Percentiles rank a stretch among this genome's conserved stretches.
Evolutionary conservation across 2,329 filamentous ascomycete genomes (phyloP).

Genomic region (Exophiala oligosperma): DNA sequence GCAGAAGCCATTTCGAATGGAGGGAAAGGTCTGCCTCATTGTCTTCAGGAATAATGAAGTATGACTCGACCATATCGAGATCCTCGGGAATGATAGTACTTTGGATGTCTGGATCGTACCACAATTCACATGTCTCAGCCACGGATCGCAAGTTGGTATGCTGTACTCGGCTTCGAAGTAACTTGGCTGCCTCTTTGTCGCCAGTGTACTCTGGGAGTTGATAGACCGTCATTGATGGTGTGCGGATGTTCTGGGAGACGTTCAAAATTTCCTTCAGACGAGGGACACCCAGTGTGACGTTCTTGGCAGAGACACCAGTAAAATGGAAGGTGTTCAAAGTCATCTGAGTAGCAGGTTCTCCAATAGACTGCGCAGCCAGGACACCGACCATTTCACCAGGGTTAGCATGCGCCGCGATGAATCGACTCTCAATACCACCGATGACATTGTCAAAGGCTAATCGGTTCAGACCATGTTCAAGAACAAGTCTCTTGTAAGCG

Average conservation of each 20-base stretch:
- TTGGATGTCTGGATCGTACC: conserved; percentile 91
- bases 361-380: conserved; percentile 94
- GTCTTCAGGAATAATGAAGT: conserved; percentile 91
- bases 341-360: conserved; percentile 98
- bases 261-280: conserved; percentile 99
- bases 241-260: conserved; percentile 97
- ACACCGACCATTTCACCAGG: conserved; percentile 99
- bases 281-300: conserved; percentile 97
- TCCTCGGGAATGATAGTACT: conserved; percentile 84
- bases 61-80: conserved; percentile 91
- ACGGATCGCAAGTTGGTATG: conserved; percentile 92
- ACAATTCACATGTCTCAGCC: conserved; percentile 89
- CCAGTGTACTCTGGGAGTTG: conserved; percentile 62
- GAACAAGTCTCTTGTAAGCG: conserved; percentile 89
- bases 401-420: conserved; percentile 79
- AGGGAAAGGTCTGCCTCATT: conserved; percentile 60
- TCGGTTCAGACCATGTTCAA: conserved; percentile 81
- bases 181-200: conserved; percentile 78
- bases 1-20: conserved; percentile 93
- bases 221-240: conserved; percentile 93
- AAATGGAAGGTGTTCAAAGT: conserved; percentile 99
- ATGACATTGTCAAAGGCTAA: conserved; percentile 90
- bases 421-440: conserved; percentile 85
- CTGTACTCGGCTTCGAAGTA: conserved; percentile 84
- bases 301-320: conserved; percentile 99